These are phyloP conservation scores for Vachellia collinsii DNA, from an alignment of 306 rosid genomes.

Conservation along the genomic window DNA sequence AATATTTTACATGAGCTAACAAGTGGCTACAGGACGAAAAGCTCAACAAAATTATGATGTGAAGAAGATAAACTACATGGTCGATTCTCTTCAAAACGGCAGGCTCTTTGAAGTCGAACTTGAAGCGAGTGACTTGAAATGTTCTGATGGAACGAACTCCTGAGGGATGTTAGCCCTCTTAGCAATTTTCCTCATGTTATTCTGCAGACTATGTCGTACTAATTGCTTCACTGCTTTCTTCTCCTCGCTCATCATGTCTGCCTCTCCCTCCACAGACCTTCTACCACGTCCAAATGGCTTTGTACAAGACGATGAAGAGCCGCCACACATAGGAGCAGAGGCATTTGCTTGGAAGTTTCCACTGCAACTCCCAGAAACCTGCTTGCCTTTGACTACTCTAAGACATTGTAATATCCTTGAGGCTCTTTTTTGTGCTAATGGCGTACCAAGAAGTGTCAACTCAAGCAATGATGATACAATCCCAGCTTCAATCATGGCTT, in stretches of 20 bases:
- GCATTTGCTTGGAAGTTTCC: constrained; percentile 47
- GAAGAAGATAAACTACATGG: constrained; percentile 53
- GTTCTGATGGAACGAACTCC: constrained; percentile 84
- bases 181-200: constrained; percentile 90
- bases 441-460: constrained; percentile 83
- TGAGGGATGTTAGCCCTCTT: constrained; percentile 94
- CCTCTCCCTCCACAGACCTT: constrained; percentile 55
- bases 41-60: constrained; percentile 40
- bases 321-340: constrained; percentile 85
- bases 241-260: constrained; percentile 84
- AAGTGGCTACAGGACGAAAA: constrained; percentile 44
- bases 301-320: constrained; percentile 62
- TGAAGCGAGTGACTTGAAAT: constrained; percentile 80
- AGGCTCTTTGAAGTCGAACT: constrained; percentile 95
- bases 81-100: constrained; percentile 65
- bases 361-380: constrained; percentile 49
- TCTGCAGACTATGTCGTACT: constrained; percentile 89
- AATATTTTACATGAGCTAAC: constrained; percentile 38
- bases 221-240: constrained; percentile 92
- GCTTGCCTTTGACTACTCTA: constrained; percentile 87
- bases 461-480: constrained; percentile 78
- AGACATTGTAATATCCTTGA: constrained; percentile 81
- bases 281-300: constrained; percentile 50
- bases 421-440: constrained; percentile 96
- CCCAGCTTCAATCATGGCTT: constrained; percentile 94